Percentiles rank a stretch among this genome's conserved stretches.
These are phyloP conservation scores for Cadophora malorum DNA, from an alignment of 2,329 filamentous ascomycete genomes.

Conservation along the genomic window DNA sequence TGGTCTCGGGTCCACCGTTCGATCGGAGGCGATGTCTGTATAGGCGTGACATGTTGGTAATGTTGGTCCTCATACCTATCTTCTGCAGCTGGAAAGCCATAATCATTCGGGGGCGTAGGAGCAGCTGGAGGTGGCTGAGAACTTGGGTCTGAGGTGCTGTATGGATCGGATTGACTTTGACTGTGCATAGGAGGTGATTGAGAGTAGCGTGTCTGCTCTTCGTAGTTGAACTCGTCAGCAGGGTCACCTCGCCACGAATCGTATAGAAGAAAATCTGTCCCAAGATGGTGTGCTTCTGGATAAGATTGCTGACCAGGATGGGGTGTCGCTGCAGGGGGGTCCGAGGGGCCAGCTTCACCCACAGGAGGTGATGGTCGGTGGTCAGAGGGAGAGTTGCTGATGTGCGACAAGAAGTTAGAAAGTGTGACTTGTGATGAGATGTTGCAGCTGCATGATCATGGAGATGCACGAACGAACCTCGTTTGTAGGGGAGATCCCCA, in stretches of 20 bases:
- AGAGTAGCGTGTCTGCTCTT: conserved; percentile 8
- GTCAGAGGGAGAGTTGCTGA: conserved; percentile 18
- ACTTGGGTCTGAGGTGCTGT: background rate
- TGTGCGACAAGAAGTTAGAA: conserved; percentile 4
- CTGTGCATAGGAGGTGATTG: background rate
- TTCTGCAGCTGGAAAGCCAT: background rate
- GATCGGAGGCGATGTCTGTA: background rate
- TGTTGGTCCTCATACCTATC: background rate
- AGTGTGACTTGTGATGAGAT: conserved; percentile 2
- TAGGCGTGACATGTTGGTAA: background rate
- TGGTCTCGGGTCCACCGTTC: background rate
- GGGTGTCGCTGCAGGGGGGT: background rate
- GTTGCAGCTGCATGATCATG: background rate
- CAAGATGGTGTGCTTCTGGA: background rate
- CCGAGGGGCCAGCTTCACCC: conserved; percentile 20
- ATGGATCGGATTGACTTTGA: conserved; percentile 6
- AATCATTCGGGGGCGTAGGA: conserved; percentile 13
- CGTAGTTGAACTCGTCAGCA: conserved; percentile 19
- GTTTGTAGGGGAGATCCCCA: conserved; percentile 17
- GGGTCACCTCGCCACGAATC: conserved; percentile 15
- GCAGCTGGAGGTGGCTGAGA: conserved; percentile 4
- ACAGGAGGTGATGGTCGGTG: background rate
- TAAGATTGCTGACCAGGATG: conserved; percentile 23
- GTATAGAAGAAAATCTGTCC: conserved; percentile 20
- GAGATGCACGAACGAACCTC: conserved; percentile 18